These are phyloP conservation scores for Elsinoe batatas DNA, from an alignment of 2,329 filamentous ascomycete species.

Conservation along the genomic window DNA sequence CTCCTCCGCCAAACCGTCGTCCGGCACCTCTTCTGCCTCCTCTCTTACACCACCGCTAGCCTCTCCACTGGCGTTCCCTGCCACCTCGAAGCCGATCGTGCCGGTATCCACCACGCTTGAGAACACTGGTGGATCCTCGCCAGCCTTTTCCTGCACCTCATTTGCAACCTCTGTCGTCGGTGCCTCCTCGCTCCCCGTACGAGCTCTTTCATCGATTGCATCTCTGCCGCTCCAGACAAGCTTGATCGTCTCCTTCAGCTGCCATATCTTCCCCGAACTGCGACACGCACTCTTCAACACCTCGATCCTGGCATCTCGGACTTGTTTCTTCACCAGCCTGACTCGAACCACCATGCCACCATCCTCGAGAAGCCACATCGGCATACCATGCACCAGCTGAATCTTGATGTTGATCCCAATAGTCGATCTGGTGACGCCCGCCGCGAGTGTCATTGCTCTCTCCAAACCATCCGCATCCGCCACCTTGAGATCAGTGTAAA, in stretches of 20 bases:
- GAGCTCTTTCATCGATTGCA: too few relatives aligned
- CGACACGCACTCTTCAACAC: not conserved
- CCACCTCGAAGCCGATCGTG: not conserved
- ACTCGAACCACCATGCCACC: not conserved
- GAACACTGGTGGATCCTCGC: not conserved
- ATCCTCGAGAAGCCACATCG: not conserved
- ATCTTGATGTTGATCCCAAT: not conserved
- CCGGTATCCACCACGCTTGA: not conserved
- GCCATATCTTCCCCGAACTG: not conserved
- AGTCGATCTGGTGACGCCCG: not conserved
- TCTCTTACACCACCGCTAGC: not conserved
- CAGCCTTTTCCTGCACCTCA: not conserved
- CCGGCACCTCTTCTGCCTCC: not conserved
- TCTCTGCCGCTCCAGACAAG: not conserved
- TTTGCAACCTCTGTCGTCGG: not conserved
- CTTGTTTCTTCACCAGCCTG: not conserved
- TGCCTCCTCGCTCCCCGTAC: not conserved
- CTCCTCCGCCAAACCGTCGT: not conserved
- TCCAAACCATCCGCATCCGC: not conserved
- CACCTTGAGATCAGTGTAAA: not conserved
- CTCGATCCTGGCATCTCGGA: not conserved
- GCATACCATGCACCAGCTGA: not conserved
- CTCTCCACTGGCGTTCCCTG: not conserved
- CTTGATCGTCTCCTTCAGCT: slow-evolving; percentile 3
- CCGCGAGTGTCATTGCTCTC: not conserved